Evolutionary conservation across 495 filamentous ascomycete genomes (phyloP), one percentile per base, ranked within the genome.

Genomic region (Aspergillus avenaceus): DNA sequence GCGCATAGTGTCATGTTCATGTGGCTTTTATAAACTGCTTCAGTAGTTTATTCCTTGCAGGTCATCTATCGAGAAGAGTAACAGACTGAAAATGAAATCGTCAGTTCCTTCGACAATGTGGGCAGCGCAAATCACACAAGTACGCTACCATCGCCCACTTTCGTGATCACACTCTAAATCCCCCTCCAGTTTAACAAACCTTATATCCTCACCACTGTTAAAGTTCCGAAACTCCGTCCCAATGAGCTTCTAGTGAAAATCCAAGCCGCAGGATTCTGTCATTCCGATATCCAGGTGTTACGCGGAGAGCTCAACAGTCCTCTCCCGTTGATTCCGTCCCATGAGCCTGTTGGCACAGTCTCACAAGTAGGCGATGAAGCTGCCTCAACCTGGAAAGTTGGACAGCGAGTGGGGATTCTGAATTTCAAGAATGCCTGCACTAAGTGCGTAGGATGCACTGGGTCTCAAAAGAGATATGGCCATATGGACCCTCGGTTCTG

Each of bases 171-270:
- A 6, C 12, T 11, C 21, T 47, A 18, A 41, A 19, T 13, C 16
- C 2, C 2, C 28, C 24, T 7, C 12, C 42, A 77, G 62, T 80
- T 66, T 69, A 68, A 76, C 47, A 56, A 65, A 45, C 79, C 79
- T 16, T 81, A 84, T 61, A 49, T 68, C 31, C 58, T 83, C 42
- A 63, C 65, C 48, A 54, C 58, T n/a, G 61, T 81, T 43, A 68
- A 73, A 41, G 73, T 75, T 9, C 81, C 80, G 21, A 53, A 55
- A 23, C 45, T 55, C n/a, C 28, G 59, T 11, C 66, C 70, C 2
- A 57, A 76, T 50, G 80, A 83, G 52, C 57, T 84, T 6, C 78
- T 84, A 26, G 67, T 84, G 55, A 82, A 81, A 64, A 64, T 81
- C 37, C 76, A 72, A 29, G 79, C 78, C 12, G 80, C 76, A 24